A percentile compares a stretch with the other conserved stretches of the same genome.
Conservation (phyloP, 208 protist species). For the Trypanosoma vivax region DNA sequence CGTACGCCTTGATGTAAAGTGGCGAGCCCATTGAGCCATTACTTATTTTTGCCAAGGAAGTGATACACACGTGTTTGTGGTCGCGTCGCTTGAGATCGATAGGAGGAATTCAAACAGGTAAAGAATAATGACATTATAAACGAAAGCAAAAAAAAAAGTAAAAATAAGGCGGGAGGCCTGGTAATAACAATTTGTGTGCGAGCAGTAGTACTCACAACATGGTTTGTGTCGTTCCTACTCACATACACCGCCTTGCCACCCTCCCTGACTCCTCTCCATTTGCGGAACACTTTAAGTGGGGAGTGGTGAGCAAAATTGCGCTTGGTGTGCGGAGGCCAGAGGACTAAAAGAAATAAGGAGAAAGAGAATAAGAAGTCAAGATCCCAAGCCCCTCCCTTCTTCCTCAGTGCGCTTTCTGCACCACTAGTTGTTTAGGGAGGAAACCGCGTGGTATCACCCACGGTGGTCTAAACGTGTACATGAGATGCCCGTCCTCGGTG, state of each 20-base stretch:
- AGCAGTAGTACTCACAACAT: no score
- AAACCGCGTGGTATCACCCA: constrained; percentile 73
- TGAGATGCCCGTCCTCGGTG: constrained; percentile 76
- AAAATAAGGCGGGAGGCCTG: neutral
- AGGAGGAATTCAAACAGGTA: constrained; percentile 2
- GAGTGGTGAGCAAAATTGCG: no score
- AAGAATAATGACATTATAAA: neutral
- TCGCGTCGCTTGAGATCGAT: no score
- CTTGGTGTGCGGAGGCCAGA: no score
- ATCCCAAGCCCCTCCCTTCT: neutral
- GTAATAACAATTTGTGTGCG: neutral
- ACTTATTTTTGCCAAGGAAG: no score
- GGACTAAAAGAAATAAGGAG: neutral
- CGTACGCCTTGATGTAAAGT: no score
- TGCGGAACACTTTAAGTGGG: no score
- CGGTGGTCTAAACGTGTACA: constrained; percentile 83
- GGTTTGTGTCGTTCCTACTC: neutral
- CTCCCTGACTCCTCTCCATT: no score
- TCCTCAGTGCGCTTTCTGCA: constrained; percentile 12
- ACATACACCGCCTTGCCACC: no score
- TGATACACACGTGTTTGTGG: no score
- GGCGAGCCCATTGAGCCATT: no score
- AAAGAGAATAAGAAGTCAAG: neutral
- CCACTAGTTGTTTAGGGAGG: constrained; percentile 34
- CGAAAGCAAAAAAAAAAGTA: neutral